Base-by-base conservation (phyloP, 352 stramenopile species). In the Pythium folliculosum region DNA sequence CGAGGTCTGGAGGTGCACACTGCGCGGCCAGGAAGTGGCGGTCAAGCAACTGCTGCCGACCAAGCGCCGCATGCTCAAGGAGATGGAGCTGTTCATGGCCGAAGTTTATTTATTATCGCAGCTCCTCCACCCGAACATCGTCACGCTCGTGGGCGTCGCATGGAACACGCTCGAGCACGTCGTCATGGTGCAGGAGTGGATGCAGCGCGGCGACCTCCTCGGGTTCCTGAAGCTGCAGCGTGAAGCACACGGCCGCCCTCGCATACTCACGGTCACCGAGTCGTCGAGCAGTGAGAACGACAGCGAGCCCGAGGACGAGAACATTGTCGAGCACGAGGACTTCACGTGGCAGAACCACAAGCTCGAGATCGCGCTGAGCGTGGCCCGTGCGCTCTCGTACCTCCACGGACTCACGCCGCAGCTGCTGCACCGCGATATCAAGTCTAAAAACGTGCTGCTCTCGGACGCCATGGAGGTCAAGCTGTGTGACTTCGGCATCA, bases 381-480 rank as follows among this genome's bases (percentile, higher is more conserved):
- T 92, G 19, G 86, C 82, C 1, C 77, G 73, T 25, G 90, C 89
- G 14, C 75, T 97, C 48, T 65, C 73, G 22, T 97, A 95, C 70
- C 76, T 97, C 49, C 89, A 97, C 68, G 75, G 60, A 12, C 67
- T 89, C 25, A 80, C 70, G 1, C 88, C 88, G n/a, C 88, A 90
- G 59, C 76, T 96, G 55, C 73, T 97, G 23, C 89, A 97, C 67
- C 86, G 85, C 25, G 89, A 97, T 65, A 71, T 97, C 37, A 97
- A 97, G 64, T 92, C 86, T n/a, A 86, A 85, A 30, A 97, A 96
- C 67, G 79, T 97, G n/a, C 52, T 96, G 27, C 58, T 96, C 13
- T 80, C 75, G 5, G 65, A 72, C 32, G 66, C 67, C n/a, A 67
- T 86, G 59, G 72, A 85, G 22, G 77, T 81, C 55, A 86, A 88